These are phyloP conservation scores for Lophiotrema nucula DNA, from an alignment of 495 filamentous ascomycete species.

Conservation along the genomic window DNA sequence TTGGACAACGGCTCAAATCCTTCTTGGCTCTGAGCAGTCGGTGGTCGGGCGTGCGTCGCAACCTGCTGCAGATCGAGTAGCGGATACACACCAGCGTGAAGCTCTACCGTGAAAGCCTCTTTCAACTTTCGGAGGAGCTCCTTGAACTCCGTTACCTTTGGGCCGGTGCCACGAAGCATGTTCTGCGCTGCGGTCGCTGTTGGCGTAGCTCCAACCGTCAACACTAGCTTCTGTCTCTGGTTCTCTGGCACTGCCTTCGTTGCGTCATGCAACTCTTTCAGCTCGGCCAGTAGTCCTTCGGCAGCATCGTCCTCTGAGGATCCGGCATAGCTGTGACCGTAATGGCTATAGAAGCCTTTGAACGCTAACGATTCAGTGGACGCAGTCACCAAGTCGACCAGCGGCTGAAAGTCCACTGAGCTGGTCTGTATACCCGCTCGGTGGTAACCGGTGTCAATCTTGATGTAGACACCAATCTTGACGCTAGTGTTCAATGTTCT, in stretches of 20 bases:
- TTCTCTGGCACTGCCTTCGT: constrained; percentile 37
- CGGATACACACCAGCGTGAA: constrained; percentile 73
- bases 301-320: constrained; percentile 56
- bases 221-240: constrained; percentile 47
- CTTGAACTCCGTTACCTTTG: constrained; percentile 27
- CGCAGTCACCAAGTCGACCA: constrained; percentile 45
- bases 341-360: constrained; percentile 75
- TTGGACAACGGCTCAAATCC: constrained; percentile 42
- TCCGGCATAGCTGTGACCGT: constrained; percentile 67
- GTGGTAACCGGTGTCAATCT: constrained; percentile 75
- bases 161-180: constrained; percentile 34
- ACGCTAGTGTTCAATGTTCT: no score
- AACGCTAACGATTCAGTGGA: constrained; percentile 49
- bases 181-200: constrained; percentile 63
- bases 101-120: constrained; percentile 52
- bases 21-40: neutral
- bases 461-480: constrained; percentile 61
- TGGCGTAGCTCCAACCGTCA: constrained; percentile 81
- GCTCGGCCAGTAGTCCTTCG: constrained; percentile 58
- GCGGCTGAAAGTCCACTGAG: constrained; percentile 49
- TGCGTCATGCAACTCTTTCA: constrained; percentile 56
- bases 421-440: constrained; percentile 65
- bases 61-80: constrained; percentile 81
- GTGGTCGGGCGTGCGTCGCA: constrained; percentile 55
- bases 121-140: constrained; percentile 36